Percentiles rank a stretch among this genome's conserved stretches.
These are phyloP conservation scores for Zymoseptoria passerinii DNA, from an alignment of 2,329 filamentous ascomycete genomes.

Conservation along the genomic window DNA sequence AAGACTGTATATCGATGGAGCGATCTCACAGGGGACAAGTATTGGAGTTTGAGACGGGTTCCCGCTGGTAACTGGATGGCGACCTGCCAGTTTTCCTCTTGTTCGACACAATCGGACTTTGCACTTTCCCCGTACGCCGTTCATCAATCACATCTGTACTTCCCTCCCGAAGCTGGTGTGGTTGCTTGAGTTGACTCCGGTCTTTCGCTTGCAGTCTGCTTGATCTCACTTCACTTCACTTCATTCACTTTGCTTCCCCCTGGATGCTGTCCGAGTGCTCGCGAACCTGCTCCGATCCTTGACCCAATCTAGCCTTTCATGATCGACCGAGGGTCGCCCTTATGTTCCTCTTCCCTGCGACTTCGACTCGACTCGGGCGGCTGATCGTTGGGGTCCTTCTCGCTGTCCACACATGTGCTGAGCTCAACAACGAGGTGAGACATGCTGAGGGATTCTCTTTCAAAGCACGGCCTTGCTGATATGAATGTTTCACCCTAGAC, in stretches of 20 bases:
- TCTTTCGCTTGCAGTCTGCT: neutral
- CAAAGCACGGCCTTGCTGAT: neutral
- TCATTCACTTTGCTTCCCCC: neutral
- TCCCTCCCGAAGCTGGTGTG: neutral
- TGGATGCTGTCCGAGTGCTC: neutral
- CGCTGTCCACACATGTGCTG: neutral
- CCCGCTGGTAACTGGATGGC: too few relatives aligned
- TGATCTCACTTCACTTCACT: neutral
- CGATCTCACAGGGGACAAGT: too few relatives aligned
- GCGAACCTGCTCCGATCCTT: neutral
- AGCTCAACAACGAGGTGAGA: neutral
- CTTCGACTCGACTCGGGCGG: neutral
- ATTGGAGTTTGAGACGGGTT: too few relatives aligned
- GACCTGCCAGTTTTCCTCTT: too few relatives aligned
- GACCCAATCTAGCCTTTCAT: neutral
- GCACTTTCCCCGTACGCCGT: too few relatives aligned
- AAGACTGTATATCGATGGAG: too few relatives aligned
- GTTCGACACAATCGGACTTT: too few relatives aligned
- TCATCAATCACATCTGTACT: neutral
- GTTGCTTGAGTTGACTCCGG: neutral
- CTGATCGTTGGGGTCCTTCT: neutral
- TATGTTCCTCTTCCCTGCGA: neutral
- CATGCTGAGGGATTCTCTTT: too few relatives aligned
- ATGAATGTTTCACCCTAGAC: slow-evolving; percentile 13
- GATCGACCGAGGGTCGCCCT: neutral